Evolutionary conservation across 73 alveolate species (phyloP), one percentile per base, ranked within the genome.

Genomic region (Uronychia binucleata): DNA sequence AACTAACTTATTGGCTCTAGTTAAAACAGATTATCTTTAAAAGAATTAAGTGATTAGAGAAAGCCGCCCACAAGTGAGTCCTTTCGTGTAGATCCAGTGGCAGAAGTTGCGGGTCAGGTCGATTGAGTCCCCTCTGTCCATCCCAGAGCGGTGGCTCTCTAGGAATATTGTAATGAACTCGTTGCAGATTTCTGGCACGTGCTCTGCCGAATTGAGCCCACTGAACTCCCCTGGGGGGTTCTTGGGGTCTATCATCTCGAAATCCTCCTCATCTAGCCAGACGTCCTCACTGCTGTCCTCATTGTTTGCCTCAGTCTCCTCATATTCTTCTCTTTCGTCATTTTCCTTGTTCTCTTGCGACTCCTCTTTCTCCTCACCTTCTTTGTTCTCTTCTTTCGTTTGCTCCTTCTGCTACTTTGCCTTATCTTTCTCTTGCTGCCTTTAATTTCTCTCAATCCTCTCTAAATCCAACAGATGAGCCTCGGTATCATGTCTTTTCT

Each of bases 101-200:
- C 96, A 90, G 31, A 90, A 90, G 83, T 90, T 90, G 29, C 96
- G 32, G 0, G 93, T 90, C n/a, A 90, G 86, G 59, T 90, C 96
- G 8, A 90, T 86, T 1, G 91, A 87, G 13, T 90, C 96, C 27
- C 80, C 89, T 76, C 91, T 86, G n/a, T 89, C 89, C 0, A 86
- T 35, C 46, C 74, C 84, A 13, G 76, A 1, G 1, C 30, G 60
- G 30, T 77, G 30, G 30, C 31, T 26, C 80, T 90, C 93, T 77
- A 90, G 57, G 76, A 34, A 86, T 25, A 85, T 87, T 0, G 88
- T 83, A 25, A 90, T 89, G 34, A 90, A 79, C 57, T 90, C 96
- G 58, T 90, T 90, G 78, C 93, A 74, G 57, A 90, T 88, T 77
- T 90, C 96, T 1, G 96, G 96, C 8, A 87, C 89, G 29, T 85